A percentile compares a stretch with the other conserved stretches of the same genome.
phyloP scores from a whole-genome alignment of 305 asterid species.

The Fraxinus sp. region DNA sequence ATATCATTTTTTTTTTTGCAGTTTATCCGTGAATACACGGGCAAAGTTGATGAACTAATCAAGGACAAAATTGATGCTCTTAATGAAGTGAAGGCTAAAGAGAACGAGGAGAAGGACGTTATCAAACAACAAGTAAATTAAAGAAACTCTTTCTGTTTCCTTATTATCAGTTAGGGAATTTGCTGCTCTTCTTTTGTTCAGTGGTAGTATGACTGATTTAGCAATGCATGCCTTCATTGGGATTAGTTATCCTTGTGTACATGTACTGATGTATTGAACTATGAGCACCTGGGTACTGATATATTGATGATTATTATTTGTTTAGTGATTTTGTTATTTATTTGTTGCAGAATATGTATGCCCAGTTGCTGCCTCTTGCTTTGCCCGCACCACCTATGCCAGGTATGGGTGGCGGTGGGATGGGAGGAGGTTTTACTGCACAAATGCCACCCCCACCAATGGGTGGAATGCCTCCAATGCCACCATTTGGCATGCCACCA shows the following conservation, averaged over 20 bases:
- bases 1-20: conserved; percentile 28
- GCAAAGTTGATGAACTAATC: conserved; percentile 91
- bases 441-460: conserved; percentile 51
- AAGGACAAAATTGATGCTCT: conserved; percentile 83
- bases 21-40: conserved; percentile 95
- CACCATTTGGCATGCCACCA: conserved; percentile 81
- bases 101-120: conserved; percentile 84
- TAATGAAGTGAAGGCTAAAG: conserved; percentile 78
- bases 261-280: background rate
- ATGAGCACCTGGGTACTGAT: background rate
- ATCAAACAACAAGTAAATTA: conserved; percentile 76
- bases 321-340: background rate
- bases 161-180: background rate
- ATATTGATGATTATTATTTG: background rate
- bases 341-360: conserved; percentile 91
- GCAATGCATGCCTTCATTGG: background rate
- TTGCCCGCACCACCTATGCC: conserved; percentile 97
- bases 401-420: conserved; percentile 72
- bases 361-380: conserved; percentile 91
- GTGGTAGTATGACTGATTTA: background rate
- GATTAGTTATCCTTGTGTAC: background rate
- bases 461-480: conserved; percentile 72
- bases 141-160: background rate
- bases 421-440: conserved; percentile 67
- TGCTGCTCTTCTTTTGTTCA: background rate